Evolutionary conservation across 2,329 filamentous ascomycete genomes (phyloP).

Genomic region (Sclerotinia spermophila): DNA sequence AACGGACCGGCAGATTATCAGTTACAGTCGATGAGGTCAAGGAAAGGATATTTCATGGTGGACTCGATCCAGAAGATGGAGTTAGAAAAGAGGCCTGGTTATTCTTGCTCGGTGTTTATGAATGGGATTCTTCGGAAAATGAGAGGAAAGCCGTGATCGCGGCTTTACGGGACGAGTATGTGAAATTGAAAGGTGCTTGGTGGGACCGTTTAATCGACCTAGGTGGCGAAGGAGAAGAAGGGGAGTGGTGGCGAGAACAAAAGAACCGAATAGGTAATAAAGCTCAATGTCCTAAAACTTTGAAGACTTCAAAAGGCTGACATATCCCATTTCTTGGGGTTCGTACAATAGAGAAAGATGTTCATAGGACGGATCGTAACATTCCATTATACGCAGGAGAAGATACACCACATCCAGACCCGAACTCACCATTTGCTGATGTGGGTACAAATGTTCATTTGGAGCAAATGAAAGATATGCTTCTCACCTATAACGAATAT

Average conservation of each 20-base stretch:
- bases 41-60: constrained; percentile 94
- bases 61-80: constrained; percentile 81
- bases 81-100: constrained; percentile 96
- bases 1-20: constrained; percentile 66
- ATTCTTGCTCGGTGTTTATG: constrained; percentile 84
- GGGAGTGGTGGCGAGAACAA: constrained; percentile 97
- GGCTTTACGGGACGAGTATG: constrained; percentile 86
- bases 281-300: constrained; percentile 9
- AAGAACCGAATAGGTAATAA: constrained; percentile 82
- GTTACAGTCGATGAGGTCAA: constrained; percentile 91
- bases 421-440: constrained; percentile 89
- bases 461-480: constrained; percentile 99
- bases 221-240: constrained; percentile 72
- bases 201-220: constrained; percentile 91
- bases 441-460: constrained; percentile 94
- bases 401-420: constrained; percentile 94
- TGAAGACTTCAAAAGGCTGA: constrained; percentile 32
- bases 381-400: constrained; percentile 96
- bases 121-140: constrained; percentile 86
- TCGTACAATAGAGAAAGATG: constrained; percentile 78
- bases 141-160: constrained; percentile 81
- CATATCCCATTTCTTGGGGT: constrained; percentile 51
- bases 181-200: constrained; percentile 90
- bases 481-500: constrained; percentile 97
- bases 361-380: constrained; percentile 91